phyloP scores from a whole-genome alignment of 257 asterid genomes.

The Osmanthus fragrans region DNA sequence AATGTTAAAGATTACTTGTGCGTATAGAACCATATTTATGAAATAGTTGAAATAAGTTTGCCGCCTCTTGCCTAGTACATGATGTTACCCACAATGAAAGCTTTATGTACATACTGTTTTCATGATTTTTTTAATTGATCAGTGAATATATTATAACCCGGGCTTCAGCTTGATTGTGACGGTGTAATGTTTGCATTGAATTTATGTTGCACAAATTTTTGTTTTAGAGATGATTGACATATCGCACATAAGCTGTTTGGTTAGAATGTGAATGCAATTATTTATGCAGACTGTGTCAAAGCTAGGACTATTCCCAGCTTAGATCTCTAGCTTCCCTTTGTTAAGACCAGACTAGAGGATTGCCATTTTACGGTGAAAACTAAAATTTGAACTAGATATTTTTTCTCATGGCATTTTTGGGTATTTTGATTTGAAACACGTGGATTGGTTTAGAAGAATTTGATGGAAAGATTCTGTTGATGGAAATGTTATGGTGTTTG shows the following conservation, averaged over 20 bases:
- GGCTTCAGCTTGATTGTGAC: neutral
- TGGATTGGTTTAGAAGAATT: conserved; percentile 15
- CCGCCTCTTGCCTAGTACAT: neutral
- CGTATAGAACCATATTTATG: neutral
- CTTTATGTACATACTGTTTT: neutral
- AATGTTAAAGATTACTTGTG: too few relatives aligned
- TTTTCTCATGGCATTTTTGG: neutral
- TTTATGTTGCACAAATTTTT: neutral
- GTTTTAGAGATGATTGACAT: neutral
- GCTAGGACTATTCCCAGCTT: neutral
- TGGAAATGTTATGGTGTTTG: conserved; percentile 21
- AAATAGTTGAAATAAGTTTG: neutral
- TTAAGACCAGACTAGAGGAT: neutral
- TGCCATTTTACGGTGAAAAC: neutral
- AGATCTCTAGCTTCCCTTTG: neutral
- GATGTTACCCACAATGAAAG: neutral
- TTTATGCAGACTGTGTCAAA: neutral
- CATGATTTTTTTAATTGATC: neutral
- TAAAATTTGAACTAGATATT: neutral
- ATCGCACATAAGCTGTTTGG: neutral
- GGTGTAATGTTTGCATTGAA: neutral
- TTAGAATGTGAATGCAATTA: neutral
- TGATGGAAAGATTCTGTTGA: conserved; percentile 22
- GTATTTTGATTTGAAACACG: neutral
- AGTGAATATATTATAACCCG: neutral